phyloP scores from a whole-genome alignment of 208 protist genomes.

The Acanthamoeba lugdunensis region DNA sequence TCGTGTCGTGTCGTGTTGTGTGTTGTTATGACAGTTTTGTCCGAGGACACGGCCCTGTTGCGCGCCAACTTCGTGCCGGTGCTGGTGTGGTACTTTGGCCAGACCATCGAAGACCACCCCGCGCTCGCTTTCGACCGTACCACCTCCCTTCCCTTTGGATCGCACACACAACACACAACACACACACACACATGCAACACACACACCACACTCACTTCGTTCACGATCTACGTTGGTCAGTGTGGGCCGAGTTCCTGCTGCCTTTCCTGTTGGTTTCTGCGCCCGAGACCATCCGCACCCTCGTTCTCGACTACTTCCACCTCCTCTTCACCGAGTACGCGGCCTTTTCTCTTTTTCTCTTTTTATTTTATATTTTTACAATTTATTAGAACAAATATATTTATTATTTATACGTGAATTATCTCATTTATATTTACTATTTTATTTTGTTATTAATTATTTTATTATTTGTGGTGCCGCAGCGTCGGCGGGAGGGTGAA shows the following conservation, averaged over 20 bases:
- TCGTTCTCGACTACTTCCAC: slow-evolving; percentile 4
- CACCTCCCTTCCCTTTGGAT: neutral
- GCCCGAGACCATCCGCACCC: neutral
- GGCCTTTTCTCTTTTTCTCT: neutral
- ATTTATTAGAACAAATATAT: too few relatives aligned
- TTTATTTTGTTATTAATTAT: neutral
- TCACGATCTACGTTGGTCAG: too few relatives aligned
- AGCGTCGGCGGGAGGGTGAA: neutral
- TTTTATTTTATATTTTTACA: neutral
- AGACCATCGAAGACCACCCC: slow-evolving; percentile 49
- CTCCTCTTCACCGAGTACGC: slow-evolving; percentile 13
- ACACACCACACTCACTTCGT: too few relatives aligned
- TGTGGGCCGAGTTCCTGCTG: slow-evolving; percentile 24
- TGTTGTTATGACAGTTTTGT: neutral
- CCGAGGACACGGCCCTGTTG: neutral
- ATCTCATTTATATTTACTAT: too few relatives aligned
- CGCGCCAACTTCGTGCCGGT: neutral
- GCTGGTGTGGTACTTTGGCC: slow-evolving; percentile 44
- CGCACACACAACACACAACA: too few relatives aligned
- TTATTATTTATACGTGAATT: too few relatives aligned
- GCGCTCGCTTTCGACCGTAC: neutral
- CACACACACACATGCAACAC: too few relatives aligned
- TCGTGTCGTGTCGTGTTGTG: too few relatives aligned
- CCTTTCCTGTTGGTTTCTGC: neutral
- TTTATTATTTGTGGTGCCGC: neutral